phyloP scores from a whole-genome alignment of 1,139 yeast genomes.

The Saccharomyces pastorianus region DNA sequence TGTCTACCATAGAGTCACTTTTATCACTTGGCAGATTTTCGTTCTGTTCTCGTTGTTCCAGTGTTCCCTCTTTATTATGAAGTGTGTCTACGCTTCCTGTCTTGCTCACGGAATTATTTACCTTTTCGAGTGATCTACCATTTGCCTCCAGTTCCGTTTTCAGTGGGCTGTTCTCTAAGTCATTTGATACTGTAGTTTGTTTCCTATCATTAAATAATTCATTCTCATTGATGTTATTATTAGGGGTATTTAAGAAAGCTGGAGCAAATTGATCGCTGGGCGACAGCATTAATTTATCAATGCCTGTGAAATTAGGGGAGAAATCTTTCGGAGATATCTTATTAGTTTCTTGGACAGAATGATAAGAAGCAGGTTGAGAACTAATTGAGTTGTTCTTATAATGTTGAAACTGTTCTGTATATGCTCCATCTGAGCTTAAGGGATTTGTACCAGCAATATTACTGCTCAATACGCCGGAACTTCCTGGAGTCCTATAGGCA shows the following conservation, averaged over 20 bases:
- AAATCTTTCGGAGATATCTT: constrained; percentile 15
- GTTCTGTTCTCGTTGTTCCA: neutral
- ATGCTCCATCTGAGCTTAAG: constrained; percentile 29
- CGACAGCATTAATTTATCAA: constrained; percentile 13
- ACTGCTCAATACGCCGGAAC: constrained; percentile 18
- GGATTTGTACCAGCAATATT: constrained; percentile 23
- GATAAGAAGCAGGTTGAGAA: constrained; percentile 10
- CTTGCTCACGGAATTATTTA: neutral
- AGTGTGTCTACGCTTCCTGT: neutral
- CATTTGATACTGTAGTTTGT: constrained; percentile 7
- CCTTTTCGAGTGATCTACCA: neutral
- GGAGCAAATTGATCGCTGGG: constrained; percentile 16
- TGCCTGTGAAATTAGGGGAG: constrained; percentile 13
- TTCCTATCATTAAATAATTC: constrained; percentile 21
- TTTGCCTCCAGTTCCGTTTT: neutral
- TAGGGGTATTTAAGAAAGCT: constrained; percentile 25
- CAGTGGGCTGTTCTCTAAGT: constrained; percentile 13
- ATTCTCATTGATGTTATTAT: constrained; percentile 13
- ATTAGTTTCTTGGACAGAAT: constrained; percentile 7
- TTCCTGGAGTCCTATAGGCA: constrained; percentile 32
- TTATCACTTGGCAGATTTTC: constrained; percentile 5
- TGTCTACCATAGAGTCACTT: constrained; percentile 17
- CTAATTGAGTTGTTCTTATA: constrained; percentile 18
- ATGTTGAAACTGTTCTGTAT: constrained; percentile 29
- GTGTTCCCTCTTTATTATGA: neutral